Evolutionary conservation across 164 flowering plant genomes (phyloP), one percentile per base, ranked within the genome.

Genomic region (Echeveria elegans): DNA sequence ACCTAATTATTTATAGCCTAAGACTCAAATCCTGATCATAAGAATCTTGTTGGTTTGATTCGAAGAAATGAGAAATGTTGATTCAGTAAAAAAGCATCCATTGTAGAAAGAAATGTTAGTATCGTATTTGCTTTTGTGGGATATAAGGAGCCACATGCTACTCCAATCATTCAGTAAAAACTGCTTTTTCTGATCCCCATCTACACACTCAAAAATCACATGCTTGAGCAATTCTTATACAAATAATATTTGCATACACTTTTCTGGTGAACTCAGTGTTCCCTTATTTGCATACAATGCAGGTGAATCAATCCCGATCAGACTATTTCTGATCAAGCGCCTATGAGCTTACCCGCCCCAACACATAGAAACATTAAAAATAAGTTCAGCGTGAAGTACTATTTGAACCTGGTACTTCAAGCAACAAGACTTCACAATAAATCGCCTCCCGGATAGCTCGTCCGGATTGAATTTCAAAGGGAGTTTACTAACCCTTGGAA

Each of bases 271-370:
- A n/a, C n/a, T n/a, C n/a, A n/a, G n/a, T 21, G 61, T 36, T 15
- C 9, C 23, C 32, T 30, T 70, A 9, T 74, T 14, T n/a, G 40
- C 64, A 6, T 32, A 72, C 32, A 38, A 59, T 59, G 30, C 81
- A 85, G 89, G 89, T 70, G 89, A 85, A 78, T 85, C 89, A n/a
- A 85, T 85, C 28, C 89, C 89, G 16, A 74, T 85, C 47, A 82
- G 89, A 72, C 76, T 85, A 67, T 85, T 85, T 61, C 81, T 85
- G 15, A n/a, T n/a, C n/a, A n/a, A 85, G 86, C 64, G 87, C 90
- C 10, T 86, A 86, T 53, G 90, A 86, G 66, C 79, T 86, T 72
- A 84, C 90, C n/a, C n/a, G n/a, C n/a, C 23, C 90, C 90, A 41
- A 84, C 90, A 10, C 82, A 84, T 67, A 80, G 82, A 48, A 86